These are phyloP conservation scores for Backusella morwellensis DNA, from an alignment of 192 early-diverging fungal genomes.

Conservation along the genomic window DNA sequence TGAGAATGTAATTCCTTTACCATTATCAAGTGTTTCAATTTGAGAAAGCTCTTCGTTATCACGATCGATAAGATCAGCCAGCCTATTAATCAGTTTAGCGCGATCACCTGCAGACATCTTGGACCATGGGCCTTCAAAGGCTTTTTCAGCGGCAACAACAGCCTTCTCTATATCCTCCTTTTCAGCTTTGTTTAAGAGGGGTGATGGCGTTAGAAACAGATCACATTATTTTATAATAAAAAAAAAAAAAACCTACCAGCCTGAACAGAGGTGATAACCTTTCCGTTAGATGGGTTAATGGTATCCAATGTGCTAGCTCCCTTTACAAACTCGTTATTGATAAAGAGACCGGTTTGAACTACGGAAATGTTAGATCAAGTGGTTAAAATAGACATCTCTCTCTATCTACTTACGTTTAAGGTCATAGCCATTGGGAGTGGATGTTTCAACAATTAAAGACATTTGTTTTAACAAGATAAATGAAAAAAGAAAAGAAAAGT, in stretches of 20 bases:
- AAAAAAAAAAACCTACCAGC: conserved; percentile 23
- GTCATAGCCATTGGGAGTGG: background rate
- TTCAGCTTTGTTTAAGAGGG: conserved; percentile 28
- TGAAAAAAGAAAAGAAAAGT: background rate
- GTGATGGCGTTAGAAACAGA: background rate
- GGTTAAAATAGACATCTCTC: background rate
- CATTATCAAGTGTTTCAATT: conserved; percentile 54
- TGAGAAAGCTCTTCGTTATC: conserved; percentile 30
- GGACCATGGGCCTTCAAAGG: conserved; percentile 31
- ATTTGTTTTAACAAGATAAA: background rate
- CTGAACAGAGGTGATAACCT: conserved; percentile 50
- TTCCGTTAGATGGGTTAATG: conserved; percentile 67
- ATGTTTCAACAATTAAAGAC: background rate
- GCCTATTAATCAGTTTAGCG: background rate
- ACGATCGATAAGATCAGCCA: conserved; percentile 24
- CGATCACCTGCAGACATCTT: conserved; percentile 18
- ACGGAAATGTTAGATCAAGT: background rate
- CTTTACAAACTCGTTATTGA: conserved; percentile 64
- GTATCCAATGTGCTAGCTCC: conserved; percentile 53
- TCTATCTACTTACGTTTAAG: background rate
- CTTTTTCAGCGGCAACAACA: conserved; percentile 55
- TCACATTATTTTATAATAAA: background rate
- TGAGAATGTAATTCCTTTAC: conserved; percentile 60
- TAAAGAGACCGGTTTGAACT: conserved; percentile 64
- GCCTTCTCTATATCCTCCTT: conserved; percentile 60